A percentile compares a stretch with the other conserved stretches of the same genome.
These are phyloP conservation scores for Hanseniaspora thailandica DNA, from an alignment of 805 yeast genomes.

Conservation along the genomic window DNA sequence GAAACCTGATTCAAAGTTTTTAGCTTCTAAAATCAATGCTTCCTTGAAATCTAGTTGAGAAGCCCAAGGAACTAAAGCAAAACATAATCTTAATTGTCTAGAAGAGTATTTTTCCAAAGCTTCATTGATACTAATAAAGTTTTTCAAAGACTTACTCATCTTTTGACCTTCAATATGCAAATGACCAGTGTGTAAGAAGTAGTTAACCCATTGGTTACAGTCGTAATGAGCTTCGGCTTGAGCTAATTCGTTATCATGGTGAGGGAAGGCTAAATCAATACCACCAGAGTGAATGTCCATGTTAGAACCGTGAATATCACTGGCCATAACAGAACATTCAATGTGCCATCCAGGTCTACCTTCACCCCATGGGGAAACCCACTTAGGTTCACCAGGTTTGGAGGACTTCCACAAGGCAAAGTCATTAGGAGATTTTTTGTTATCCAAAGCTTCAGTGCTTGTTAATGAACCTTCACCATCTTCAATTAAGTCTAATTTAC, in stretches of 20 bases:
- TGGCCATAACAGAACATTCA: constrained; percentile 98
- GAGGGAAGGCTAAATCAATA: constrained; percentile 94
- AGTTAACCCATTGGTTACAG: constrained; percentile 90
- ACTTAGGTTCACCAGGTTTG: constrained; percentile 92
- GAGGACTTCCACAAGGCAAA: constrained; percentile 96
- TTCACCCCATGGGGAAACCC: constrained; percentile 92
- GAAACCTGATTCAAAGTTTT: constrained; percentile 58
- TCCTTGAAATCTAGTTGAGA: constrained; percentile 86
- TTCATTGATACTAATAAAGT: constrained; percentile 87
- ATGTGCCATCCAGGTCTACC: constrained; percentile 99
- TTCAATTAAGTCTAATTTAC: constrained; percentile 67
- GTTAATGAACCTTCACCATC: constrained; percentile 91
- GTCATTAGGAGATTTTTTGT: constrained; percentile 67
- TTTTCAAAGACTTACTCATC: constrained; percentile 90
- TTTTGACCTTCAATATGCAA: constrained; percentile 96
- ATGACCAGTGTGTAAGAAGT: constrained; percentile 94
- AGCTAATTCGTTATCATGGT: constrained; percentile 96
- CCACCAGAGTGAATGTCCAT: constrained; percentile 98
- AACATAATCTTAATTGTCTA: constrained; percentile 80
- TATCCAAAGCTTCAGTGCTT: constrained; percentile 31
- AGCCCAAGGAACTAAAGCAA: constrained; percentile 88
- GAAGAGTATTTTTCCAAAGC: constrained; percentile 61
- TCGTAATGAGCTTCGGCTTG: constrained; percentile 90
- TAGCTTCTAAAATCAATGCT: constrained; percentile 62
- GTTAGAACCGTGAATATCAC: constrained; percentile 66